phyloP scores from a whole-genome alignment of 495 filamentous ascomycete species.

The Cryomyces minteri region DNA sequence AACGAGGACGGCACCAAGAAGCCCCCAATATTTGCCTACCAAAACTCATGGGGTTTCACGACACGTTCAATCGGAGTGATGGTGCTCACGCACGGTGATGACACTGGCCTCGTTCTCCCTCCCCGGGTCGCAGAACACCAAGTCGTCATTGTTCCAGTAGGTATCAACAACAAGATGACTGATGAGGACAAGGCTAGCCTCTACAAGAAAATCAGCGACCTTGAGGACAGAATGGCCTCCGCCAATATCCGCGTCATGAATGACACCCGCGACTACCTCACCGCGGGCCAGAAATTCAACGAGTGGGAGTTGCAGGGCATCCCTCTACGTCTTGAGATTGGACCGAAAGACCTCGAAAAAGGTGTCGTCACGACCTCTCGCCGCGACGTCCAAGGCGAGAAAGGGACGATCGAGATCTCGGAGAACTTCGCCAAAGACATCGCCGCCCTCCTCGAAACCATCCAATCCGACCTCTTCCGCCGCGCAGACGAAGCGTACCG shows the following conservation, averaged over 20 bases:
- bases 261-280: constrained; percentile 72
- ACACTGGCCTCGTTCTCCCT: constrained; percentile 83
- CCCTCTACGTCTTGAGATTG: constrained; percentile 83
- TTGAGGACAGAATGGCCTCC: constrained; percentile 33
- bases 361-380: constrained; percentile 66
- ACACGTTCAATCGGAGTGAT: constrained; percentile 93
- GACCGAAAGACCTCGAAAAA: constrained; percentile 77
- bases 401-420: constrained; percentile 54
- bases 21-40: constrained; percentile 67
- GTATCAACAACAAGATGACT: constrained; percentile 68
- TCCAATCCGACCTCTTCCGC: constrained; percentile 71
- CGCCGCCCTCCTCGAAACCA: constrained; percentile 66
- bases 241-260: constrained; percentile 31
- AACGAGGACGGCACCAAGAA: constrained; percentile 52
- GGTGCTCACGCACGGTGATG: constrained; percentile 93
- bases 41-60: constrained; percentile 96
- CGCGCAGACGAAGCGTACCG: constrained; percentile 62
- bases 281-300: constrained; percentile 93
- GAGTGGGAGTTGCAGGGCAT: constrained; percentile 93
- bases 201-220: constrained; percentile 46
- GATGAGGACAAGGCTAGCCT: constrained; percentile 58
- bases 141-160: constrained; percentile 79
- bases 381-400: constrained; percentile 62
- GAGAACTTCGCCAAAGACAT: constrained; percentile 38
- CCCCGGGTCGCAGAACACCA: constrained; percentile 77